Evolutionary conservation across 2,329 filamentous ascomycete species (phyloP), one percentile per base, ranked within the genome.

Genomic region (Fusarium poae): DNA sequence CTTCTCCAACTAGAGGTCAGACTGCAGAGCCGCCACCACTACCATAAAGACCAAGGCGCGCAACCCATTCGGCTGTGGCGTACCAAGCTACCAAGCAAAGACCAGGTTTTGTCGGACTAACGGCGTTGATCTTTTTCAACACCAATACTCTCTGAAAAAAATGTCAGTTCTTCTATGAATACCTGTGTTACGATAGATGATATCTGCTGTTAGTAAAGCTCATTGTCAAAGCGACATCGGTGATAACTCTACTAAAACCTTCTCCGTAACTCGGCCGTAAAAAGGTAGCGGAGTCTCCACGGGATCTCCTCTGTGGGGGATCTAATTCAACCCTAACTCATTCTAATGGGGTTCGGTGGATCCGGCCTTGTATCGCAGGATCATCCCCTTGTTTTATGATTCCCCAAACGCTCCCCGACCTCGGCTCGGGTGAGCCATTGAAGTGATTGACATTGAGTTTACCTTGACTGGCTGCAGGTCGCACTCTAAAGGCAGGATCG

Each of bases 221-320:
- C 29, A 34, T 42, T 53, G 51, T 50, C 57, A 67, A 43, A 70
- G 62, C 67, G 67, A 70, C 62, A 70, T 70, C 67, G 67, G 67
- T 54, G 52, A 46, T 29, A 56, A 52, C 51, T 32, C 54, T 30
- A 43, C 40, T 43, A 62, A 27, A 35, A 49, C 45, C 49, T 42
- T 65, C 52, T 62, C 66, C 64, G 50, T 37, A 61, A 42, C 64
- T 67, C 65, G 65, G 63, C 57, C 63, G 63, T 67, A 53, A 53
- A 67, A 52, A 45, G 53, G 54, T 40, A 58, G 62, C 46, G 57
- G 57, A 67, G 62, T 54, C 67, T 64, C 50, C 50, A 44, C 40
- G 13, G 23, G 34, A 51, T 51, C 34, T 59, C 25, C 21, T 35
- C 21, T 68, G 68, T 64, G 68, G 68, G 68, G 64, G 48, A 52